These are phyloP conservation scores for Phymatotrichopsis omnivora DNA, from an alignment of 2,329 filamentous ascomycete species.

Conservation along the genomic window DNA sequence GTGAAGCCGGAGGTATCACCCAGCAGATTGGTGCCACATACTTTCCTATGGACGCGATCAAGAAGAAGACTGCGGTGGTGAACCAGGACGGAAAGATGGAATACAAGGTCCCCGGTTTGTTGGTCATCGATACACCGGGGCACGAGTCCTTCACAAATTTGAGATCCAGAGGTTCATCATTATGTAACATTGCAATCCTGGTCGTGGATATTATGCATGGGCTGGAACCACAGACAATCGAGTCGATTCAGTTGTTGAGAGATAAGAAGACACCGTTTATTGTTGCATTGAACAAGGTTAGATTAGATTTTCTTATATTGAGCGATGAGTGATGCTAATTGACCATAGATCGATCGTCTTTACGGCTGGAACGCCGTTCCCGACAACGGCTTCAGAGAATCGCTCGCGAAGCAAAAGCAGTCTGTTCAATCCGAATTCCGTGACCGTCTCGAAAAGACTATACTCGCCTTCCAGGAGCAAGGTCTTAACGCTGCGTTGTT, in stretches of 20 bases:
- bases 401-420: constrained; percentile 79
- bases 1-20: constrained; percentile 97
- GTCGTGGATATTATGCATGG: constrained; percentile 99
- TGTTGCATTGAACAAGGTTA: constrained; percentile 83
- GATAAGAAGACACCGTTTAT: constrained; percentile 97
- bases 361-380: constrained; percentile 98
- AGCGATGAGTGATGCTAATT: not conserved
- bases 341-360: constrained; percentile 71
- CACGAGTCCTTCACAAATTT: constrained; percentile 99
- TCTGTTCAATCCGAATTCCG: constrained; percentile 89
- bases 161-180: constrained; percentile 88
- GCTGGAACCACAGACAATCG: constrained; percentile 89
- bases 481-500: constrained; percentile 96
- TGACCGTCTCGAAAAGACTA: constrained; percentile 81
- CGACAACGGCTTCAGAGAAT: constrained; percentile 97
- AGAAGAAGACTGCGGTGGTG: constrained; percentile 85
- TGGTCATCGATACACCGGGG: constrained; percentile 96
- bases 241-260: constrained; percentile 89
- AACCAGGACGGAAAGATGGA: constrained; percentile 85
- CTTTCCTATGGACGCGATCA: constrained; percentile 89
- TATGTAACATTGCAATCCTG: constrained; percentile 98
- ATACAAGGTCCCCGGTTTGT: constrained; percentile 92
- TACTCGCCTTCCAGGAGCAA: constrained; percentile 88
- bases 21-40: constrained; percentile 99
- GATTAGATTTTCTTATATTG: not conserved